Conservation (phyloP, 768 basidiomycete genomes). For the Termitomyces sp. region DNA sequence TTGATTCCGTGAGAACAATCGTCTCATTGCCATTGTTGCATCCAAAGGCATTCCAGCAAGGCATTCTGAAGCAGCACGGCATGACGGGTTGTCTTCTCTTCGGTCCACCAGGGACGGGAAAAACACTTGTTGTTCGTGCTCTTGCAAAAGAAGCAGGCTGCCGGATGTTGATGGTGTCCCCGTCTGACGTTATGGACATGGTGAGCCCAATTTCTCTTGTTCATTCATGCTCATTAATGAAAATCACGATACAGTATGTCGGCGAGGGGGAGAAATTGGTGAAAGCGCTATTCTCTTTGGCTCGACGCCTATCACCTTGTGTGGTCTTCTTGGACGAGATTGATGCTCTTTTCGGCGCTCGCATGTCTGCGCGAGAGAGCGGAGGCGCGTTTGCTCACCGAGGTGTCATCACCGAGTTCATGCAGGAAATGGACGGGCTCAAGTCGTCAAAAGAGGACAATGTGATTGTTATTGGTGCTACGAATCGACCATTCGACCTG, state of each 20-base stretch:
- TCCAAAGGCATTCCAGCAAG: slow-evolving; percentile 83
- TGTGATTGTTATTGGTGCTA: slow-evolving; percentile 91
- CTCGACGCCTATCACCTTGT: slow-evolving; percentile 82
- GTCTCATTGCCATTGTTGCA: slow-evolving; percentile 87
- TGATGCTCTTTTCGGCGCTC: slow-evolving; percentile 88
- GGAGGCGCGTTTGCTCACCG: slow-evolving; percentile 83
- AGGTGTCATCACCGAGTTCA: slow-evolving; percentile 88
- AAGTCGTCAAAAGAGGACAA: slow-evolving; percentile 75
- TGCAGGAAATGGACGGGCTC: slow-evolving; percentile 97
- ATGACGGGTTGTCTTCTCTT: slow-evolving; percentile 92
- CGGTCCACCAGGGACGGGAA: slow-evolving; percentile 89
- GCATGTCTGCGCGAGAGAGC: slow-evolving; percentile 71
- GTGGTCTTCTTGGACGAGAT: slow-evolving; percentile 96
- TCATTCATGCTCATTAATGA: not conserved
- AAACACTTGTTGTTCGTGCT: slow-evolving; percentile 86
- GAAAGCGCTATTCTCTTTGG: slow-evolving; percentile 83
- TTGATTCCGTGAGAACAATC: slow-evolving; percentile 89
- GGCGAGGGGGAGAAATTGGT: slow-evolving; percentile 92
- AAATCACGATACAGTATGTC: slow-evolving; percentile 55
- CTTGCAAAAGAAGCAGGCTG: slow-evolving; percentile 93
- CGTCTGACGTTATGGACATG: slow-evolving; percentile 97
- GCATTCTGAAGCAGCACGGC: slow-evolving; percentile 87
- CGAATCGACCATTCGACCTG: slow-evolving; percentile 87
- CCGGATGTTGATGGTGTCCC: slow-evolving; percentile 86
- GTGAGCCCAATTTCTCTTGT: slow-evolving; percentile 36